Base-by-base conservation (phyloP, 805 yeast species). In the Ogataea saltuana region DNA sequence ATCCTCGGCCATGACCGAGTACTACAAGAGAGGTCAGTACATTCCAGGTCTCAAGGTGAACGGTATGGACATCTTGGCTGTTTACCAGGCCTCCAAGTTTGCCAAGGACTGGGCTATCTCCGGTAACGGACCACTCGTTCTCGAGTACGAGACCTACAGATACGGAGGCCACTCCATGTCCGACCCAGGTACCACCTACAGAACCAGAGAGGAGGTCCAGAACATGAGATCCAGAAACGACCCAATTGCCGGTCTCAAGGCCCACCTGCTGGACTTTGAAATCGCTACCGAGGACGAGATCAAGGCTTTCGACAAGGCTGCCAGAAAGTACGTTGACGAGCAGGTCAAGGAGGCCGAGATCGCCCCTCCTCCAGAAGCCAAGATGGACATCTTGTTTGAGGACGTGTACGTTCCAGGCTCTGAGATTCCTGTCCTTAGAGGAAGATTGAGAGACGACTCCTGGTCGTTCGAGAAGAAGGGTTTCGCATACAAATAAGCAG, bases 131-230 rank as follows among this genome's bases (percentile, higher is more conserved):
- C 99, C 99, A 53, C 72, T 93, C 57, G 96, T 93, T 42, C 65
- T 93, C 58, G 99, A 93, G 78, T 93, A 85, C 73, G 97, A 90
- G 76, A 93, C 99, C 59, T 93, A 93, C 76, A 86, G 99, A 80
- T 93, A 93, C 70, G 98, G 98, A 77, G 99, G 99, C 70, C 99
- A 93, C 82, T 93, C 99, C 58, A 93, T 93, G 98, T 91, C 98
- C 58, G 99, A 93, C 74, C 99, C 99, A 63, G 99, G 99, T 80
- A 93, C 99, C 70, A 93, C 99, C 56, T 93, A 93, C 84, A 86
- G 99, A 82, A 93, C 99, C 66, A 90, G 99, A 78, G 99, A 93
- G 75, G 99, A 93, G 77, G 93, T 93, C 58, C 97, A 90, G 76
- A 91, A 91, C 77, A 90, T 93, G 97, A 87, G 99, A 78, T 88